phyloP scores from a whole-genome alignment of 2,329 filamentous ascomycete genomes.

The Xylariaceae sp. region DNA sequence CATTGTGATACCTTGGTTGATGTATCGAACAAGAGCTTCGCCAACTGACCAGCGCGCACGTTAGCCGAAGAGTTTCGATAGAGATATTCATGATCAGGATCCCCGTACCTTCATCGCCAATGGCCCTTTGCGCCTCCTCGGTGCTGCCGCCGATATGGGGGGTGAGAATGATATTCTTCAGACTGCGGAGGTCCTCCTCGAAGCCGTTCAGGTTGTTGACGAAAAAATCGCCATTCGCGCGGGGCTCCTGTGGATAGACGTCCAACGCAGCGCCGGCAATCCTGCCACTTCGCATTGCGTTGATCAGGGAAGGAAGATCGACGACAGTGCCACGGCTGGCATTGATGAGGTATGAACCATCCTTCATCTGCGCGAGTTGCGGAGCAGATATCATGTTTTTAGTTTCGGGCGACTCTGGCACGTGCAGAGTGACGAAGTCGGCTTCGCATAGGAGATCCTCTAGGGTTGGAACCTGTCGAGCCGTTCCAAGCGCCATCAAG shows the following conservation, averaged over 20 bases:
- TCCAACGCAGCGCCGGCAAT: slow-evolving; percentile 94
- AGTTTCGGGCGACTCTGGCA: slow-evolving; percentile 91
- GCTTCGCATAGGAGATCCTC: slow-evolving; percentile 75
- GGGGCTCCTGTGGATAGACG: slow-evolving; percentile 92
- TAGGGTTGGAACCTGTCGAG: slow-evolving; percentile 78
- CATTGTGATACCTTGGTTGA: slow-evolving; percentile 90
- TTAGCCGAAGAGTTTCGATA: slow-evolving; percentile 13
- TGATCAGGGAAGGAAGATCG: slow-evolving; percentile 88
- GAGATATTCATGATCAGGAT: neutral
- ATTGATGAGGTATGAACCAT: slow-evolving; percentile 92
- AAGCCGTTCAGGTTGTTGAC: slow-evolving; percentile 79
- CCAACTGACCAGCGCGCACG: slow-evolving; percentile 57
- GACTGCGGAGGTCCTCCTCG: slow-evolving; percentile 78
- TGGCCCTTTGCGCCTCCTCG: slow-evolving; percentile 94
- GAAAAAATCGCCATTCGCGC: slow-evolving; percentile 94
- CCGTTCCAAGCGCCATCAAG: slow-evolving; percentile 90
- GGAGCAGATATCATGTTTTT: slow-evolving; percentile 83
- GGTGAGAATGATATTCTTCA: slow-evolving; percentile 93
- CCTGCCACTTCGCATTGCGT: slow-evolving; percentile 83
- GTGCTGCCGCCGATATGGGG: slow-evolving; percentile 98
- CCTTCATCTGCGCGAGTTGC: slow-evolving; percentile 88
- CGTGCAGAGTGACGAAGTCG: slow-evolving; percentile 94
- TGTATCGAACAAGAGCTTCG: slow-evolving; percentile 86
- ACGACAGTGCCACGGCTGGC: slow-evolving; percentile 92
- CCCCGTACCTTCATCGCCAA: slow-evolving; percentile 75